Evolutionary conservation across 148 eudicot species (phyloP).

Genomic region (Oxyria digyna): DNA sequence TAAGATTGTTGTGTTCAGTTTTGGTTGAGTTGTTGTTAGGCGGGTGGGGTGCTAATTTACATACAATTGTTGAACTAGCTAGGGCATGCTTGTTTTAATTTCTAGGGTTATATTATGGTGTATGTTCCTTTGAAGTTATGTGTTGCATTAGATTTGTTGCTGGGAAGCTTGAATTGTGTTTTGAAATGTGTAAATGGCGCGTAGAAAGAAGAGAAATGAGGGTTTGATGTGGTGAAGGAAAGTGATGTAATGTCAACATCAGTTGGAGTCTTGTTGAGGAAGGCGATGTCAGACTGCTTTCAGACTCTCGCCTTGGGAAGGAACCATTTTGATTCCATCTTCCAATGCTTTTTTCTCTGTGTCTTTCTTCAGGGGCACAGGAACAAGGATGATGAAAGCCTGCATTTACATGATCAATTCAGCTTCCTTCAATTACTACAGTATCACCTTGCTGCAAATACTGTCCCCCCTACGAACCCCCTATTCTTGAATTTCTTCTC

Average conservation of each 20-base stretch:
- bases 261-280: not conserved
- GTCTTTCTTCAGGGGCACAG: not conserved
- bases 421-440: not conserved
- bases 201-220: not conserved
- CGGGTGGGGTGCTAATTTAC: not conserved
- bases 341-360: conserved; percentile 2
- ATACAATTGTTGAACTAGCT: not conserved
- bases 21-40: not conserved
- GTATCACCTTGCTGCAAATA: not conserved
- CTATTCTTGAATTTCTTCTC: not conserved
- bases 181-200: not conserved
- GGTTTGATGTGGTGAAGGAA: not conserved
- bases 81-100: not conserved
- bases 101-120: not conserved
- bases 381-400: not conserved
- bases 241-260: conserved; percentile 8
- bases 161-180: not conserved
- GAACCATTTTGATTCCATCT: not conserved
- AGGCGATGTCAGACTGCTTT: not conserved
- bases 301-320: conserved; percentile 1
- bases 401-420: conserved; percentile 6
- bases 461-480: not conserved
- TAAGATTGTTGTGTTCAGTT: not conserved
- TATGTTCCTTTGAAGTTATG: not conserved
- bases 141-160: not conserved